Base-by-base conservation (phyloP, 805 yeast species). In the Ogataea ganodermae region DNA sequence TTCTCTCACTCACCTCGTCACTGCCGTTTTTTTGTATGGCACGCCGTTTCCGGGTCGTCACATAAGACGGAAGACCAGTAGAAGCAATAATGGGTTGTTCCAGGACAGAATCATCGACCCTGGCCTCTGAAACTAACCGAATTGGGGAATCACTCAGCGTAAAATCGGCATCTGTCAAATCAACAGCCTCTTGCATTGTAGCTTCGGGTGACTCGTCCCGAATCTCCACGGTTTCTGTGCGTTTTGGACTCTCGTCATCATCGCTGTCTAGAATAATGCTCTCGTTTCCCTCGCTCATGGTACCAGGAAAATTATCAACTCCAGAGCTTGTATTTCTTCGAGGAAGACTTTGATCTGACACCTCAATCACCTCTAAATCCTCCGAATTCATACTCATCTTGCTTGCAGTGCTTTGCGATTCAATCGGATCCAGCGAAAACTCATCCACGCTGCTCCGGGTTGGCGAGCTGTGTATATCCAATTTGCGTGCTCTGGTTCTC, bases 221-320 rank as follows among this genome's bases (percentile, higher is more conserved):
- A 13, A 38, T 14, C 17, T 38, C 31, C 7, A 38, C 42, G 6
- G 42, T 38, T 38, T 38, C 33, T 10, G 36, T 33, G 12, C 21
- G 36, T 3, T 17, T 20, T 18, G 27, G 6, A 10, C 9, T 24
- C 27, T 7, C 9, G 10, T 36, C 40, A 3, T 36, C 40, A 10
- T 36, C 40, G 21, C 30, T 36, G 32, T 38, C 42, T 24, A 38
- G 6, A 17, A 38, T 27, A 4, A 38, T 38, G 42, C 42, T 38
- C 14, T 38, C 32, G 14, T 17, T 38, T 16, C 24, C 42, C 32
- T 38, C 42, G 23, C 39, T 35, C 14, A 3, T 18, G 5, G 13
- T 8, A 21, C 12, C 27, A 8, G 38, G 7, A 12, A 5, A 21
- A 10, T 10, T 21, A 9, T 35, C 38, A 17, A 22, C n/a, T 3